phyloP scores from a whole-genome alignment of 163 green algal species.

The Coccomyxa subellipsoidea region DNA sequence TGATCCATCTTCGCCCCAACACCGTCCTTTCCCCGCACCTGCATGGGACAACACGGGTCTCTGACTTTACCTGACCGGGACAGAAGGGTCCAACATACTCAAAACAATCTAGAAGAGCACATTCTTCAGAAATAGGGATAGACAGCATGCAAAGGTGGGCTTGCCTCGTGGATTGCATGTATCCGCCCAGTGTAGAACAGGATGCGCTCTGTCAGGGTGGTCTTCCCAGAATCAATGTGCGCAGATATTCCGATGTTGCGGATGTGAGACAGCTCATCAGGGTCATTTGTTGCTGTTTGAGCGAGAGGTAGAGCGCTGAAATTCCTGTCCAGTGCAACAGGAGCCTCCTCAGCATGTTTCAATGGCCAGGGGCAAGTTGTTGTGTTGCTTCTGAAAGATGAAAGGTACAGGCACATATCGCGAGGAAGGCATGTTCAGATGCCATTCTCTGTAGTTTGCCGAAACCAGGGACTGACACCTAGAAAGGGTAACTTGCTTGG shows the following conservation, averaged over 20 bases:
- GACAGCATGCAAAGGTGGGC: background rate
- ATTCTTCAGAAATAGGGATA: background rate
- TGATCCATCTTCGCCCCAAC: conserved; percentile 98
- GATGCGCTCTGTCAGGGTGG: conserved; percentile 96
- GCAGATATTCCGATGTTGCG: conserved; percentile 98
- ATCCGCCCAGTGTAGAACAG: conserved; percentile 98
- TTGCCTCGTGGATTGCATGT: conserved; percentile 95
- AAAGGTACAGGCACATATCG: too few species aligned
- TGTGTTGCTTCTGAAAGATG: too few species aligned
- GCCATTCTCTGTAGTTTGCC: too few species aligned
- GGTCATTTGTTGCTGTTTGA: background rate
- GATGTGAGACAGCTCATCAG: conserved; percentile 40
- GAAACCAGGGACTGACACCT: too few species aligned
- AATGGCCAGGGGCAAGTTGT: too few species aligned
- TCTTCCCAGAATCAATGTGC: conserved; percentile 96
- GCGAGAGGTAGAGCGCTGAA: conserved; percentile 11
- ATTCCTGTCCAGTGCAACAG: too few species aligned
- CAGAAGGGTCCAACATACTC: too few species aligned
- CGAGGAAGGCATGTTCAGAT: too few species aligned
- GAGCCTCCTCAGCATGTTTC: too few species aligned
- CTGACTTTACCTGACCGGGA: too few species aligned
- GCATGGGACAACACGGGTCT: background rate
- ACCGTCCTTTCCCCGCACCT: conserved; percentile 93
- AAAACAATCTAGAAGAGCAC: too few species aligned
- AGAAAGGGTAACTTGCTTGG: too few species aligned